Conservation (phyloP, 257 asterid species). For the Phtheirospermum japonicum region DNA sequence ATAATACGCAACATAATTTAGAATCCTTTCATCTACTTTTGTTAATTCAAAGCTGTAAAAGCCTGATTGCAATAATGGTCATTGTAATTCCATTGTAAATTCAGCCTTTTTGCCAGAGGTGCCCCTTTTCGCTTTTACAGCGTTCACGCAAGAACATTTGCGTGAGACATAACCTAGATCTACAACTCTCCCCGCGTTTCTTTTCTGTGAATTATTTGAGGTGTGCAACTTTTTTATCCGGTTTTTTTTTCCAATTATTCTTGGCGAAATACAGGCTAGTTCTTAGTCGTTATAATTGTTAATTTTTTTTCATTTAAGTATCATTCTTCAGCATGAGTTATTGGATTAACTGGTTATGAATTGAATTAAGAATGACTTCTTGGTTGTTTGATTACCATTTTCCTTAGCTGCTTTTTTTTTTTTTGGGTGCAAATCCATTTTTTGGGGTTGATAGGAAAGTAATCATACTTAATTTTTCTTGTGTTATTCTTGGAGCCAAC, state of each 20-base stretch:
- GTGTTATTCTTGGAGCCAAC: too few relatives aligned
- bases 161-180: conserved; percentile 29
- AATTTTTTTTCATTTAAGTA: background rate
- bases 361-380: conserved; percentile 6
- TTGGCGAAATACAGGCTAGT: conserved; percentile 16
- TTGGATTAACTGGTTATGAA: conserved; percentile 11
- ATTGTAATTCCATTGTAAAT: conserved; percentile 20
- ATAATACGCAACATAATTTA: background rate
- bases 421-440: background rate
- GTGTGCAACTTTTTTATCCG: conserved; percentile 5
- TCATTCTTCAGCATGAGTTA: conserved; percentile 12
- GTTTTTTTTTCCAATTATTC: conserved; percentile 1
- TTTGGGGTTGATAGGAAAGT: conserved; percentile 4
- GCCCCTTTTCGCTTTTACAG: conserved; percentile 28
- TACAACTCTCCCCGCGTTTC: conserved; percentile 20
- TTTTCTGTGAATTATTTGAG: conserved; percentile 18
- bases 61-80: conserved; percentile 8
- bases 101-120: conserved; percentile 13
- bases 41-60: conserved; percentile 16
- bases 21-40: background rate
- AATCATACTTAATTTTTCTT: too few relatives aligned
- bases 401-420: background rate
- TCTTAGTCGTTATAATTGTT: background rate
- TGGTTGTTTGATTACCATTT: conserved; percentile 18
- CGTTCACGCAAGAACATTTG: conserved; percentile 33